Percentiles rank a stretch among this genome's conserved stretches.
Conservation (phyloP, 805 yeast genomes). For the Candida sonorensis region DNA sequence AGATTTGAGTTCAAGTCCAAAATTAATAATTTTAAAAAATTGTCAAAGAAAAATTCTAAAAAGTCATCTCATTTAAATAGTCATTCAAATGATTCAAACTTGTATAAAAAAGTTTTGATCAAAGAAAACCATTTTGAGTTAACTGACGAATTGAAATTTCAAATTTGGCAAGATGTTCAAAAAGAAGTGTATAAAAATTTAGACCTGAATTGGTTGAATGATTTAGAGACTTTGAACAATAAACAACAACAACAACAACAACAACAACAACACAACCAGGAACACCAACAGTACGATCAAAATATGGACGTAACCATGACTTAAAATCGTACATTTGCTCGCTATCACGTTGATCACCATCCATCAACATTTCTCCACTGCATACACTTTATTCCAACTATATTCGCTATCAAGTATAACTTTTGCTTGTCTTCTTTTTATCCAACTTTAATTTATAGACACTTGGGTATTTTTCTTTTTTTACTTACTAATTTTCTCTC, state of each 20-base stretch:
- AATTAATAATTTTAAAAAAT: conserved; percentile 41
- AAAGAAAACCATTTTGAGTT: conserved; percentile 24
- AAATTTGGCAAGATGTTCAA: conserved; percentile 62
- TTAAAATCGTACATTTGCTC: neutral
- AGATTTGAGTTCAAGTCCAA: conserved; percentile 53
- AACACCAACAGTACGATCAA: neutral
- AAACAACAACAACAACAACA: neutral
- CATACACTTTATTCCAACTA: too few species aligned
- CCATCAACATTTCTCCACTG: too few species aligned
- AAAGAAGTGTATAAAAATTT: conserved; percentile 47
- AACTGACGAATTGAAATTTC: conserved; percentile 49
- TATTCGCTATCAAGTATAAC: too few species aligned
- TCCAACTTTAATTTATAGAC: too few species aligned
- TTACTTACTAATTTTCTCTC: too few species aligned
- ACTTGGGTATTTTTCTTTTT: too few species aligned
- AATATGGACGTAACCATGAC: neutral
- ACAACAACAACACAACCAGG: neutral
- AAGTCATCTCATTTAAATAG: neutral
- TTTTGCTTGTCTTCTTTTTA: too few species aligned
- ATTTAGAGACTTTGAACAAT: too few species aligned
- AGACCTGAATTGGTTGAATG: conserved; percentile 56
- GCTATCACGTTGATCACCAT: too few species aligned
- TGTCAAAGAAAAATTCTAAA: conserved; percentile 13
- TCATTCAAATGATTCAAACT: neutral
- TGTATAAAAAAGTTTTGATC: conserved; percentile 22